Conservation (phyloP, 176 grass and related monocot genomes). For the Carex kokanica region DNA sequence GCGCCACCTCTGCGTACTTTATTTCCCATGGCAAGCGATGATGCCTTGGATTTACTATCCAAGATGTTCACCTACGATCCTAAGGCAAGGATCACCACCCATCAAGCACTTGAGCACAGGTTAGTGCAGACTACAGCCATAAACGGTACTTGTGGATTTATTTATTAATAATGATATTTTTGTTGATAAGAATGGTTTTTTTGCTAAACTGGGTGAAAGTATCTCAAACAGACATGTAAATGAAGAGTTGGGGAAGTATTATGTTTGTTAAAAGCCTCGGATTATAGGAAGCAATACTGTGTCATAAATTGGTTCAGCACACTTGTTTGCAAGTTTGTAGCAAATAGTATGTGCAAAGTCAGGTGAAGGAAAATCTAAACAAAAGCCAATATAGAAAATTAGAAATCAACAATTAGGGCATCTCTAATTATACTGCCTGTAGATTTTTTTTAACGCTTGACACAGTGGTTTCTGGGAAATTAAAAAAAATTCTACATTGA, state of each 20-base stretch:
- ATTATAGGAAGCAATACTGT: no score
- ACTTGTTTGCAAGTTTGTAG: no score
- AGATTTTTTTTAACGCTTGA: no score
- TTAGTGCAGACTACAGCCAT: not conserved
- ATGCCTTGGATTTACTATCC: conserved; percentile 90
- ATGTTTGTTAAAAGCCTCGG: not conserved
- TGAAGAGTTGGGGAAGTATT: not conserved
- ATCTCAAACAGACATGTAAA: not conserved
- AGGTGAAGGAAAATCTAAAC: no score
- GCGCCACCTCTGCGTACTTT: conserved; percentile 71
- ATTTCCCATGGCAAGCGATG: conserved; percentile 81
- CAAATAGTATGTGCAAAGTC: no score
- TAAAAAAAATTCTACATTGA: no score
- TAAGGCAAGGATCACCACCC: conserved; percentile 88
- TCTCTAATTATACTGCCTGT: no score
- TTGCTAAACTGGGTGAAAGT: not conserved
- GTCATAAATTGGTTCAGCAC: no score
- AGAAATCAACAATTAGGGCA: no score
- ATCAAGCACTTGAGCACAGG: conserved; percentile 98
- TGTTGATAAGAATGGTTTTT: not conserved
- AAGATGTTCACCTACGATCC: conserved; percentile 97
- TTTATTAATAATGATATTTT: not conserved
- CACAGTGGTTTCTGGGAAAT: no score
- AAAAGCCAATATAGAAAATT: no score
- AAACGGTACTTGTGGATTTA: not conserved